Conservation (phyloP, 225 moss, liverwort and hornwort species). For the Polytrichum formosum region DNA sequence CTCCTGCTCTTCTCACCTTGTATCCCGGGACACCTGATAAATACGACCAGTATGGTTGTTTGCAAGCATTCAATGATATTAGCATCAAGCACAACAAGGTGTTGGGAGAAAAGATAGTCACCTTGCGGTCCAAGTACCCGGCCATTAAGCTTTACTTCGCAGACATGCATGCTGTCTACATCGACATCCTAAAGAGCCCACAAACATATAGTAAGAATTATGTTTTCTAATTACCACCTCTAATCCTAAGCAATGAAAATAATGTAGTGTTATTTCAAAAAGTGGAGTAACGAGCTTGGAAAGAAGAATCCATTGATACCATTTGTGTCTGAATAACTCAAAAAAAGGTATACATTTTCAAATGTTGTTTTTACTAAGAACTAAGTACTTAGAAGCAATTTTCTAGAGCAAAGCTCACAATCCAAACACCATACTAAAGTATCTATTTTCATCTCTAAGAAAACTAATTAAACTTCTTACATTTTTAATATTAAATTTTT, state of each 20-base stretch:
- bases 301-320: neutral
- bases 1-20: slow-evolving; percentile 37
- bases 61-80: slow-evolving; percentile 25
- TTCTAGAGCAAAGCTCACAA: no score
- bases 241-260: neutral
- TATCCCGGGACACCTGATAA: slow-evolving; percentile 22
- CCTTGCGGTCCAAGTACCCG: slow-evolving; percentile 19
- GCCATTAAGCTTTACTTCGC: slow-evolving; percentile 25
- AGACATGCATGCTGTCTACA: slow-evolving; percentile 23
- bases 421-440: no score
- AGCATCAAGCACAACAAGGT: slow-evolving; percentile 31
- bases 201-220: slow-evolving; percentile 11
- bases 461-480: no score
- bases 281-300: neutral
- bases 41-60: slow-evolving; percentile 30
- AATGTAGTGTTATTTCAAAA: neutral
- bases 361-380: neutral
- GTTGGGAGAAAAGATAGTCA: slow-evolving; percentile 18
- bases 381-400: neutral
- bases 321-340: neutral
- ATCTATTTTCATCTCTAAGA: no score
- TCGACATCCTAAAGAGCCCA: slow-evolving; percentile 25
- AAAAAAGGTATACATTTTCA: neutral
- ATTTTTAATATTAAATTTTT: no score
- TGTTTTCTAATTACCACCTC: neutral